Evolutionary conservation across 345 rosid species (phyloP), one percentile per base, ranked within the genome.

Genomic region (Melaleuca quinquenervia): DNA sequence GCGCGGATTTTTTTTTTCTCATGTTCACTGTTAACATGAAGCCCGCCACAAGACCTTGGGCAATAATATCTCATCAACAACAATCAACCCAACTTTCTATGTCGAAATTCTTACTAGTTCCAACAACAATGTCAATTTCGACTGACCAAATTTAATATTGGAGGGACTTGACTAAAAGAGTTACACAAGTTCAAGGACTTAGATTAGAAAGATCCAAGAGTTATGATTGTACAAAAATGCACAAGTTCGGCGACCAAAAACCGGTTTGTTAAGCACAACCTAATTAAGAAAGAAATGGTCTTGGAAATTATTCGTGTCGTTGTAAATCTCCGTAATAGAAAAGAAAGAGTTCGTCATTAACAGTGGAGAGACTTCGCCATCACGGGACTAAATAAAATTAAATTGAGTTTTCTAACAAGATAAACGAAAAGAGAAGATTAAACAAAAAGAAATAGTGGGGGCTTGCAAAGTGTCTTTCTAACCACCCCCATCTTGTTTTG

Each of bases 1-100:
- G 78, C 0, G 1, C 0, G 13, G 3, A 36, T 16, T 16, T 8
- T 70, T 32, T 36, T 21, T n/a, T n/a, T n/a, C n/a, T n/a, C n/a
- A n/a, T n/a, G n/a, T n/a, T n/a, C n/a, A n/a, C n/a, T n/a, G n/a
- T n/a, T n/a, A n/a, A n/a, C n/a, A n/a, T 70, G 48, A 70, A 70
- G 48, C 78, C 78, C 26, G 8, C 20, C 5, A 70, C 48, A 36
- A 70, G 78, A 70, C 24, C 78, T 70, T 32, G 12, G 36, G 78
- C 26, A 70, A 36, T 32, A 18, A 36, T 8, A 70, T 36, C 48
- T 36, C 78, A 4, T 36, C 48, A 5, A 24, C 1, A 1, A 10
- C 13, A 3, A 70, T 32, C 26, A 16, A 48, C 18, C 3, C 13
- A 18, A 41, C 78, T 70, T 70, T 70, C 13, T 41, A 36, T 18